phyloP scores from a whole-genome alignment of 805 yeast species.

The Cyberlindnera misumaiensis region DNA sequence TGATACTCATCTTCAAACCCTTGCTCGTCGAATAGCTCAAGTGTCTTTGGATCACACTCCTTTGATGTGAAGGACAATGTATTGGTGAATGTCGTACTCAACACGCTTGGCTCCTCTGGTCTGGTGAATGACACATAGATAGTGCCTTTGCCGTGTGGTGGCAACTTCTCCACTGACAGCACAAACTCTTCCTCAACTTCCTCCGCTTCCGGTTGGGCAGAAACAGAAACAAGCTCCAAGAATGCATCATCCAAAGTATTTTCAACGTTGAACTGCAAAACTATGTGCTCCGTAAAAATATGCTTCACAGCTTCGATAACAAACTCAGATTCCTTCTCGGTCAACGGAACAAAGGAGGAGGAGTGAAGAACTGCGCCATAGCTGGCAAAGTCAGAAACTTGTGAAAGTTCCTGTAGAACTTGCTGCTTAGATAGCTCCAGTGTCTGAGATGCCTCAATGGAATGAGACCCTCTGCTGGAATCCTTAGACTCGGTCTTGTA shows the following conservation, averaged over 20 bases:
- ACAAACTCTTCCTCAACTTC: constrained; percentile 58
- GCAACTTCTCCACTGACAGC: constrained; percentile 64
- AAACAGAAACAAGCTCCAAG: constrained; percentile 69
- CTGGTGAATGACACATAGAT: constrained; percentile 72
- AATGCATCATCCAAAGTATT: constrained; percentile 79
- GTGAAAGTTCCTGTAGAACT: constrained; percentile 60
- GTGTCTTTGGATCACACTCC: constrained; percentile 72
- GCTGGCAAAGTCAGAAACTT: constrained; percentile 63
- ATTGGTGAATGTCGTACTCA: constrained; percentile 50
- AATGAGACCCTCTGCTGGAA: not conserved
- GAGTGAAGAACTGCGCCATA: constrained; percentile 76
- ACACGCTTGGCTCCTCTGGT: constrained; percentile 40
- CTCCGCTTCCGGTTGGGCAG: constrained; percentile 51
- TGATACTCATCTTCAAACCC: constrained; percentile 94
- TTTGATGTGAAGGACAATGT: constrained; percentile 67
- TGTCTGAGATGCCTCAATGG: constrained; percentile 15
- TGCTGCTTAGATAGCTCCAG: constrained; percentile 47
- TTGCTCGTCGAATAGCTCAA: constrained; percentile 56
- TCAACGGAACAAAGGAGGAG: constrained; percentile 56
- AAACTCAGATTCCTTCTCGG: constrained; percentile 91
- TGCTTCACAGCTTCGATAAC: constrained; percentile 83
- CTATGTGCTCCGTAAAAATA: constrained; percentile 62
- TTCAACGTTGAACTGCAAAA: constrained; percentile 75
- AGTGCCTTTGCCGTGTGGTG: constrained; percentile 65
- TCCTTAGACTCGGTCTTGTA: constrained; percentile 13